These are phyloP conservation scores for Floccularia luteovirens DNA, from an alignment of 768 basidiomycete species.

Conservation along the genomic window DNA sequence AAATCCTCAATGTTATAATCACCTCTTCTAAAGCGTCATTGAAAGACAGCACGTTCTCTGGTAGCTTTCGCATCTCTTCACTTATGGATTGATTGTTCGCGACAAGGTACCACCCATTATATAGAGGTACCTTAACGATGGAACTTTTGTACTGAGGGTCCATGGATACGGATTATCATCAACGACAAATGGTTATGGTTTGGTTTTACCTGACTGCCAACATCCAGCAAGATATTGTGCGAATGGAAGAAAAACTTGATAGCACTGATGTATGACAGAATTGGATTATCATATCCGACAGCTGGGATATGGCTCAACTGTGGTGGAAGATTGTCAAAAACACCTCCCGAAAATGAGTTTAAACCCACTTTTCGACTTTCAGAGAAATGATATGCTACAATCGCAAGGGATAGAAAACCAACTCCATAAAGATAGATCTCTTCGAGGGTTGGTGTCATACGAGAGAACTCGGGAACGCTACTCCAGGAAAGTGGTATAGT, in stretches of 20 bases:
- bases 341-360: not conserved
- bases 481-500: no score
- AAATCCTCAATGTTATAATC: conserved; percentile 7
- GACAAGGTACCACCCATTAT: not conserved
- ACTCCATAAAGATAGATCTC: no score
- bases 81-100: not conserved
- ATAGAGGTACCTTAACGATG: not conserved
- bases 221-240: not conserved
- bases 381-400: no score
- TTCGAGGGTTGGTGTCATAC: no score
- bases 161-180: not conserved
- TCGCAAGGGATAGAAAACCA: no score
- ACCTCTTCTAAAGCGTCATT: conserved; percentile 22
- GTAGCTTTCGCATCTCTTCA: not conserved
- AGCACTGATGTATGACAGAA: not conserved
- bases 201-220: not conserved
- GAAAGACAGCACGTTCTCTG: conserved; percentile 23
- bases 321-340: not conserved
- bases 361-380: conserved; percentile 1
- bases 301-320: conserved; percentile 2
- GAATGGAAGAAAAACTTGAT: not conserved
- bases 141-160: not conserved
- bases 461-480: no score
- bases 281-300: not conserved
- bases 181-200: not conserved